Conservation (phyloP, 192 early-diverging fungal species). For the Rhizoclosmatium sp. region DNA sequence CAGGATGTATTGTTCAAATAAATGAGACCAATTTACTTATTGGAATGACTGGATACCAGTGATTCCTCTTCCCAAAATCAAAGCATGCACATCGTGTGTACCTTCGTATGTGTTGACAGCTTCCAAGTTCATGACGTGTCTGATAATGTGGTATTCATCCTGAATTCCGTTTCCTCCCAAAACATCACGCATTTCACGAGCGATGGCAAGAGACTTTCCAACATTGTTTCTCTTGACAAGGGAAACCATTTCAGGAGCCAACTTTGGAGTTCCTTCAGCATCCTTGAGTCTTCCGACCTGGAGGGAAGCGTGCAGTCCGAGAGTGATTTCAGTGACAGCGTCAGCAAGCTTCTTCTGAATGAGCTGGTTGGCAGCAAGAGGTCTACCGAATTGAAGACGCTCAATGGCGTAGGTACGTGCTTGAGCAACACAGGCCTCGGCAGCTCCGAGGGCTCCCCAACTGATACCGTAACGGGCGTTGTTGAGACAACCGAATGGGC, state of each 20-base stretch:
- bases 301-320: constrained; percentile 87
- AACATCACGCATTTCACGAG: constrained; percentile 87
- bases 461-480: constrained; percentile 96
- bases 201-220: constrained; percentile 92
- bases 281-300: constrained; percentile 96
- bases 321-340: constrained; percentile 90
- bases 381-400: constrained; percentile 88
- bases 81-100: constrained; percentile 93
- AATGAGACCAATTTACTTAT: neutral
- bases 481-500: constrained; percentile 97
- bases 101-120: constrained; percentile 92
- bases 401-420: constrained; percentile 91
- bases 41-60: constrained; percentile 79
- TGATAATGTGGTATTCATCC: constrained; percentile 96
- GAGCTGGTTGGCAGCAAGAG: constrained; percentile 91
- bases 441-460: constrained; percentile 96
- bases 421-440: constrained; percentile 88
- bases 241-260: constrained; percentile 95
- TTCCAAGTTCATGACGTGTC: constrained; percentile 66
- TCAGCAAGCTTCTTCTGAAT: constrained; percentile 97
- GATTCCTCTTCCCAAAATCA: constrained; percentile 92
- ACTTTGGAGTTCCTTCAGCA: constrained; percentile 58
- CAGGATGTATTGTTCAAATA: neutral
- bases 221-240: constrained; percentile 97
- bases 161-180: constrained; percentile 96